Evolutionary conservation across 768 basidiomycete species (phyloP).

Genomic region (Suillus occidentalis): DNA sequence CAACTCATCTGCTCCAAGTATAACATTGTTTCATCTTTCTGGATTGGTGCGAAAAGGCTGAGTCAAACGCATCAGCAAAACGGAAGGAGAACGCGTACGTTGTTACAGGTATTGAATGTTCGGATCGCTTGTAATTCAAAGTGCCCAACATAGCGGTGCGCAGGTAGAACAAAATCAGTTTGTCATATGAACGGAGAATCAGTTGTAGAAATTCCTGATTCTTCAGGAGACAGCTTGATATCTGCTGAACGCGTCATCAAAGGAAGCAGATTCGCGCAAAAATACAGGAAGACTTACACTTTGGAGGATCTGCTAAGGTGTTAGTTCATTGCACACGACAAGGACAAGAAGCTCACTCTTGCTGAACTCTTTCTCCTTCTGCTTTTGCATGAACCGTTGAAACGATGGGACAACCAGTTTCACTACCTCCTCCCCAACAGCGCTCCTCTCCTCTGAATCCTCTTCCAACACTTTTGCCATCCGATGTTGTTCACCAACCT

Average conservation of each 20-base stretch:
- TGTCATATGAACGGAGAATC: background rate
- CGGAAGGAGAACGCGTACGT: too few relatives aligned
- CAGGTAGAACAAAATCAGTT: background rate
- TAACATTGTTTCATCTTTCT: too few relatives aligned
- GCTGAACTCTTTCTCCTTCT: constrained; percentile 80
- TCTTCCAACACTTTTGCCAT: constrained; percentile 70
- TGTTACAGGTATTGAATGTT: background rate
- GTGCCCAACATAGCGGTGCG: background rate
- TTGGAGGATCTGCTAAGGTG: constrained; percentile 41
- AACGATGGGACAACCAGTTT: constrained; percentile 76
- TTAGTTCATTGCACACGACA: constrained; percentile 5
- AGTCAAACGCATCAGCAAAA: too few relatives aligned
- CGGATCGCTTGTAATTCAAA: background rate
- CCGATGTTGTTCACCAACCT: constrained; percentile 66
- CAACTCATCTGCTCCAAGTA: too few relatives aligned
- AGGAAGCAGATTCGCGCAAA: background rate
- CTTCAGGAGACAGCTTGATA: constrained; percentile 75
- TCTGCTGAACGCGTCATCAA: constrained; percentile 44
- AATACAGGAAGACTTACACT: constrained; percentile 40
- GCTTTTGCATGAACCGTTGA: constrained; percentile 71
- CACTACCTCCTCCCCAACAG: constrained; percentile 70
- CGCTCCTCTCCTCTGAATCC: constrained; percentile 57
- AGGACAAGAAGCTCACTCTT: constrained; percentile 55
- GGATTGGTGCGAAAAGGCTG: too few relatives aligned
- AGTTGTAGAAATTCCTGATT: constrained; percentile 64